phyloP scores from a whole-genome alignment of 176 grass and related monocot genomes.

The Neostapfia colusana region DNA sequence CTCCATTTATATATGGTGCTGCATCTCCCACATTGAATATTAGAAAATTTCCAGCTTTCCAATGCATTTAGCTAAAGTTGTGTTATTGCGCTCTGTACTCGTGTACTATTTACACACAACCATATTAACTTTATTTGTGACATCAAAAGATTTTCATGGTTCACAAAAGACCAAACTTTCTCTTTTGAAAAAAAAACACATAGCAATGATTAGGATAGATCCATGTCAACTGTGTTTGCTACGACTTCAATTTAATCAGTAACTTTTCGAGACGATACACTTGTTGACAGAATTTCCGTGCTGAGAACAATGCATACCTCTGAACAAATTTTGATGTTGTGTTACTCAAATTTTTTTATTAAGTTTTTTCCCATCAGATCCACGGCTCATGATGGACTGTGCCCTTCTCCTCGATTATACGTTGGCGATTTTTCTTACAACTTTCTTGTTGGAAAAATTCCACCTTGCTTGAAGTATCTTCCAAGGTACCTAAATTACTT shows the following conservation, averaged over 20 bases:
- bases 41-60: neutral
- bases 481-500: slow-evolving; percentile 60
- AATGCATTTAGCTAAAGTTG: neutral
- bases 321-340: slow-evolving; percentile 16
- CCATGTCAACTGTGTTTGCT: neutral
- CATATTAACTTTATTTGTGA: neutral
- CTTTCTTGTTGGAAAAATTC: slow-evolving; percentile 90
- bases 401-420: slow-evolving; percentile 59
- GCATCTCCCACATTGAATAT: neutral
- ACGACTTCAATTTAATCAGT: neutral
- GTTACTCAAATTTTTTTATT: neutral
- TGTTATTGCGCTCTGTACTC: slow-evolving; percentile 1
- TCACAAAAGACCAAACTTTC: neutral
- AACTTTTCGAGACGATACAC: neutral
- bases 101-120: neutral
- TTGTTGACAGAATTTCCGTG: neutral
- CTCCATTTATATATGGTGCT: neutral
- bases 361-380: slow-evolving; percentile 39
- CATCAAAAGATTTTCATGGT: neutral
- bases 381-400: slow-evolving; percentile 56
- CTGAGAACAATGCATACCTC: neutral
- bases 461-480: slow-evolving; percentile 89
- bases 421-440: slow-evolving; percentile 95
- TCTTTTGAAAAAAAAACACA: neutral
- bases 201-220: neutral